phyloP scores from a whole-genome alignment of 2,329 filamentous ascomycete genomes.

The Colletotrichum nymphaeae region DNA sequence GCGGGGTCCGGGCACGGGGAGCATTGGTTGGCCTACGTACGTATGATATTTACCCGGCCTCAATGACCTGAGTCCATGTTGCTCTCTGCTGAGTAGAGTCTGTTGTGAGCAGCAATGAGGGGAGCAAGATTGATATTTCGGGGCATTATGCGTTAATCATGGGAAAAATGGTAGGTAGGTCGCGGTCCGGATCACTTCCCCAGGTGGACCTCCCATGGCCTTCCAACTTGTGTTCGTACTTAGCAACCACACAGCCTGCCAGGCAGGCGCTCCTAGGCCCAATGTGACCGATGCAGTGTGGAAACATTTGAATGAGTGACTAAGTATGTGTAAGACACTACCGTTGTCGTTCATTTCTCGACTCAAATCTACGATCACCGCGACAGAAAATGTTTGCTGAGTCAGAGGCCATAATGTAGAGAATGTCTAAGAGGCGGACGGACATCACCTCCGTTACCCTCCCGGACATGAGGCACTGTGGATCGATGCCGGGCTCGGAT shows the following conservation, averaged over 20 bases:
- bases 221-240: not conserved
- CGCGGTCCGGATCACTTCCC: not conserved
- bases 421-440: not conserved
- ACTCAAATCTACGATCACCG: not conserved
- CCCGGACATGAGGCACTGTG: too few relatives aligned
- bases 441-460: not conserved
- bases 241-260: not conserved
- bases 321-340: not conserved
- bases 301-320: too few relatives aligned
- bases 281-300: not conserved
- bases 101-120: not conserved
- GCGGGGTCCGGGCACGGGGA: not conserved
- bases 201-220: not conserved
- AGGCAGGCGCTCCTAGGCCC: not conserved
- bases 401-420: not conserved
- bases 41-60: not conserved
- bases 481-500: not conserved
- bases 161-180: not conserved
- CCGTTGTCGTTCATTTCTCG: not conserved
- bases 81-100: not conserved
- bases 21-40: not conserved
- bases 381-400: not conserved
- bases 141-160: not conserved
- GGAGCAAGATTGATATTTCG: not conserved
- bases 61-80: not conserved